Conservation (phyloP, 805 yeast genomes). For the Teunomyces kruisii region DNA sequence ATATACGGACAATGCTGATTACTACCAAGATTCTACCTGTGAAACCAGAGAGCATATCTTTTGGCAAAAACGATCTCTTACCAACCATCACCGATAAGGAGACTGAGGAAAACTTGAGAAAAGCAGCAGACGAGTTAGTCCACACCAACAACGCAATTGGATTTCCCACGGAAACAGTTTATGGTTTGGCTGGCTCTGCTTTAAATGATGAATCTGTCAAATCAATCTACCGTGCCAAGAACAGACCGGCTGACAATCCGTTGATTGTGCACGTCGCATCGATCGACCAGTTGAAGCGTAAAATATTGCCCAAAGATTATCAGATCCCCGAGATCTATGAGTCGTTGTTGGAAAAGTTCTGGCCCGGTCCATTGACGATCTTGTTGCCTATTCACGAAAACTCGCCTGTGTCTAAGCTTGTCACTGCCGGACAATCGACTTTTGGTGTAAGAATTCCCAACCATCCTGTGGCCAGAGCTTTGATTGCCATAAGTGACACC, state of each 20-base stretch:
- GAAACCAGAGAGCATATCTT: slow-evolving; percentile 50
- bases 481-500: slow-evolving; percentile 77
- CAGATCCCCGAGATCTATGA: slow-evolving; percentile 68
- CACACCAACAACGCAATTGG: slow-evolving; percentile 67
- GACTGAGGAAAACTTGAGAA: slow-evolving; percentile 49
- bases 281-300: slow-evolving; percentile 62
- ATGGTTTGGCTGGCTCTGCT: slow-evolving; percentile 92
- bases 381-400: slow-evolving; percentile 58
- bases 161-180: slow-evolving; percentile 96
- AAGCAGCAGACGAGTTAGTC: slow-evolving; percentile 59
- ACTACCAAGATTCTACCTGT: slow-evolving; percentile 50
- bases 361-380: slow-evolving; percentile 97
- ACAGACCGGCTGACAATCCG: slow-evolving; percentile 95
- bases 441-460: slow-evolving; percentile 90
- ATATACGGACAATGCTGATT: slow-evolving; percentile 10
- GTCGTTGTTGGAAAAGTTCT: slow-evolving; percentile 63
- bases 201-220: slow-evolving; percentile 68
- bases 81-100: slow-evolving; percentile 52
- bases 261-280: slow-evolving; percentile 88
- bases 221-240: slow-evolving; percentile 82
- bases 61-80: slow-evolving; percentile 39
- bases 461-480: slow-evolving; percentile 86
- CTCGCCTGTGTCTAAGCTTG: slow-evolving; percentile 62
- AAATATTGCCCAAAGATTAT: slow-evolving; percentile 48
- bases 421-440: slow-evolving; percentile 86